Percentiles rank a stretch among this genome's conserved stretches.
These are phyloP conservation scores for Fusarium stilboides DNA, from an alignment of 2,329 filamentous ascomycete genomes.

Conservation along the genomic window DNA sequence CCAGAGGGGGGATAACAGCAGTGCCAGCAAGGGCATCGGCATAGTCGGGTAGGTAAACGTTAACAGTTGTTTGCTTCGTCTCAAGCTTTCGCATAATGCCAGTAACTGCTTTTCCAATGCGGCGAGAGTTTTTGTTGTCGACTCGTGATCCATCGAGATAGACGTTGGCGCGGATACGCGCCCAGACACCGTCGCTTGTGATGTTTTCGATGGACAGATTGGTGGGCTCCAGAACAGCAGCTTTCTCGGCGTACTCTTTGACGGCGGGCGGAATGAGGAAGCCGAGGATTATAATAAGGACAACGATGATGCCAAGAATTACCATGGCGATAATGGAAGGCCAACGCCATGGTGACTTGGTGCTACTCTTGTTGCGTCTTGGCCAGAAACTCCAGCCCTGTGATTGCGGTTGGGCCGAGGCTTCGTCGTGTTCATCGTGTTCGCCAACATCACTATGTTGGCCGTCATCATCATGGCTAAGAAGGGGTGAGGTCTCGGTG, in stretches of 20 bases:
- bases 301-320: constrained; percentile 72
- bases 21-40: constrained; percentile 83
- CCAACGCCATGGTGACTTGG: constrained; percentile 68
- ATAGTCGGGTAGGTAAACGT: constrained; percentile 88
- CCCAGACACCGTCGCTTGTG: constrained; percentile 81
- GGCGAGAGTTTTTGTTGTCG: constrained; percentile 77
- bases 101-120: constrained; percentile 83
- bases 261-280: constrained; percentile 87
- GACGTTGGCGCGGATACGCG: constrained; percentile 87
- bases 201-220: constrained; percentile 89
- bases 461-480: constrained; percentile 58
- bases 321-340: constrained; percentile 82
- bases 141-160: constrained; percentile 85
- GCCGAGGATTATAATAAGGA: constrained; percentile 81
- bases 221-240: constrained; percentile 85
- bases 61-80: constrained; percentile 78
- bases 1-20: constrained; percentile 81
- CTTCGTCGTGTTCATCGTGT: constrained; percentile 47
- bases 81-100: constrained; percentile 85
- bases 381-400: constrained; percentile 44
- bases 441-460: constrained; percentile 52
- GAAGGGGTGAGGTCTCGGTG: constrained; percentile 68
- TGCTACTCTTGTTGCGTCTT: constrained; percentile 36
- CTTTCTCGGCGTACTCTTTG: constrained; percentile 88
- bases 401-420: constrained; percentile 11